Conservation (phyloP, 345 rosid genomes). For the Dipteronia dyeriana region DNA sequence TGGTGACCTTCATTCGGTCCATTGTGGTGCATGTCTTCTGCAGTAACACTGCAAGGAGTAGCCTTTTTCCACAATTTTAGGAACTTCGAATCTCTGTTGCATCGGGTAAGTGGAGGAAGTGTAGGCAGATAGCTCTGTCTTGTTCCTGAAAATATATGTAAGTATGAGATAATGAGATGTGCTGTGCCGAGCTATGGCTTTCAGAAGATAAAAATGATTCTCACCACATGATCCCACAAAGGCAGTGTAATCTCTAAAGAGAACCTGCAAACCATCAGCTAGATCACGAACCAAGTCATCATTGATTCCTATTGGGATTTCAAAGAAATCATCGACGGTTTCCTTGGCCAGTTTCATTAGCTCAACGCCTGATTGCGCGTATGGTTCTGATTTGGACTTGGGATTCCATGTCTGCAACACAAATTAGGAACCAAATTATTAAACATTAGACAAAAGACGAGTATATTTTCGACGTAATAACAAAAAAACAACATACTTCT, state of each 20-base stretch:
- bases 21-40: constrained; percentile 31
- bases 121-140: constrained; percentile 81
- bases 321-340: constrained; percentile 74
- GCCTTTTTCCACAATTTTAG: constrained; percentile 73
- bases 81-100: constrained; percentile 72
- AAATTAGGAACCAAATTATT: not conserved
- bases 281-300: constrained; percentile 75
- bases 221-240: constrained; percentile 85
- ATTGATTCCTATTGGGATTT: constrained; percentile 73
- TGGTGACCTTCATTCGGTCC: constrained; percentile 46
- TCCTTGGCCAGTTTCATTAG: constrained; percentile 63
- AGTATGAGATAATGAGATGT: too few species aligned
- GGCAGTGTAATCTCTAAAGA: constrained; percentile 69
- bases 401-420: constrained; percentile 88
- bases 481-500: constrained; percentile 52
- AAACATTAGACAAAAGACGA: not conserved
- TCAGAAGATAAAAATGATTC: not conserved
- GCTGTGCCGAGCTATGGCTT: too few species aligned
- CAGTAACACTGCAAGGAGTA: constrained; percentile 50
- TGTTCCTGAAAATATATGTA: constrained; percentile 44
- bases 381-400: constrained; percentile 87
- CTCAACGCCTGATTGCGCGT: constrained; percentile 74
- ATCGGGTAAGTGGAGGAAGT: constrained; percentile 85
- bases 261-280: constrained; percentile 63
- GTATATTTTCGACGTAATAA: too few species aligned